phyloP scores from a whole-genome alignment of 208 protist genomes.

The Cochliopodium minus region DNA sequence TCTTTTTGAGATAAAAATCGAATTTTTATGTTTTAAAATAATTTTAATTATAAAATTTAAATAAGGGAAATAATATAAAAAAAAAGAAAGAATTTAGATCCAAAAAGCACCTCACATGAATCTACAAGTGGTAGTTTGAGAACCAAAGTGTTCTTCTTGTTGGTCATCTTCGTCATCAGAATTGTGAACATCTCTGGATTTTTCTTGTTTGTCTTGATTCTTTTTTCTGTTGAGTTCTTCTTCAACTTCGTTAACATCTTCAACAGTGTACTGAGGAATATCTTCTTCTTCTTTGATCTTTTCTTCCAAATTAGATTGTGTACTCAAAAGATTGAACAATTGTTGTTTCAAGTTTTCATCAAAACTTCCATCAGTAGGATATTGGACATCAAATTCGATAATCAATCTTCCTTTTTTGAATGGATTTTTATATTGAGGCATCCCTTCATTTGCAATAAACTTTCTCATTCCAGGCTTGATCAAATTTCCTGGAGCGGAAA shows the following conservation, averaged over 20 bases:
- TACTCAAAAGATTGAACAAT: not conserved
- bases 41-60: too few relatives aligned
- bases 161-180: not conserved
- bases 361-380: not conserved
- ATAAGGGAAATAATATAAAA: too few relatives aligned
- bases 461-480: not conserved
- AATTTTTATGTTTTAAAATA: too few relatives aligned
- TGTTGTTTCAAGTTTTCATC: not conserved
- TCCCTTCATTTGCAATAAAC: not conserved
- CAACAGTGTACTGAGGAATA: not conserved
- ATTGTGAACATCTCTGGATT: not conserved
- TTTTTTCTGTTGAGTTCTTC: too few relatives aligned
- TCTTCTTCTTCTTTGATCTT: not conserved
- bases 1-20: too few relatives aligned
- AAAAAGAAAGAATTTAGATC: too few relatives aligned
- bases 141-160: not conserved
- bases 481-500: not conserved
- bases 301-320: not conserved
- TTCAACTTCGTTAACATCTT: not conserved
- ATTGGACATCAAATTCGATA: constrained; percentile 10
- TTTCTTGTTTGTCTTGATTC: not conserved
- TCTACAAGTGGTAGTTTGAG: too few relatives aligned
- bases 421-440: constrained; percentile 1
- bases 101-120: too few relatives aligned
- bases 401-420: not conserved